These are phyloP conservation scores for Paratinospora sagittata DNA, from an alignment of 164 flowering plant genomes.

Conservation along the genomic window DNA sequence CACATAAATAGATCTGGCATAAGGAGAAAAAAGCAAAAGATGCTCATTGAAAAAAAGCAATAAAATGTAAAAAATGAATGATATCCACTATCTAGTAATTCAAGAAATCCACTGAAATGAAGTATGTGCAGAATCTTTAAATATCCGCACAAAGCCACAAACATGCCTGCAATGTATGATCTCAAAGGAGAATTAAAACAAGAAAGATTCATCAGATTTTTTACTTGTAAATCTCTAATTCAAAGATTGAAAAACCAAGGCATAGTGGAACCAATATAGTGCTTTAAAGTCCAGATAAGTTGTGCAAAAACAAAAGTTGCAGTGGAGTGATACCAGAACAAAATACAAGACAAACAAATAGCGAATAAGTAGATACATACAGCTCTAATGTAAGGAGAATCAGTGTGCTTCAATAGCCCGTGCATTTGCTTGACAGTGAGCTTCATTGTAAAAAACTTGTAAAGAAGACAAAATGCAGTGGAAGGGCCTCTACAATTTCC, in stretches of 20 bases:
- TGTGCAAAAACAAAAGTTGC: neutral
- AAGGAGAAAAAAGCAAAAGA: neutral
- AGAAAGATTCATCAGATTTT: neutral
- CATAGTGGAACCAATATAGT: neutral
- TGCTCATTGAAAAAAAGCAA: neutral
- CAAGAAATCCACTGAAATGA: neutral
- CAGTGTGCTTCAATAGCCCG: constrained; percentile 72
- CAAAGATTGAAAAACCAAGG: neutral
- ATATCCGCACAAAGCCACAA: neutral
- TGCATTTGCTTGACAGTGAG: constrained; percentile 98
- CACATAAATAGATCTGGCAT: neutral
- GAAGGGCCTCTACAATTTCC: constrained; percentile 98
- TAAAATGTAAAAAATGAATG: neutral
- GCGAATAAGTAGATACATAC: constrained; percentile 39
- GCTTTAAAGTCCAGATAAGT: no score
- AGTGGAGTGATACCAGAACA: neutral
- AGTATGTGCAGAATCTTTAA: neutral
- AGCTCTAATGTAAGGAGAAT: constrained; percentile 97
- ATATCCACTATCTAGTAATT: neutral
- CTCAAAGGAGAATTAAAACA: neutral
- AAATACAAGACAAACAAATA: neutral
- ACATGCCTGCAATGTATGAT: neutral
- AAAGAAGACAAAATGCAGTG: constrained; percentile 89
- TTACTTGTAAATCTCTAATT: neutral
- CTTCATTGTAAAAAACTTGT: constrained; percentile 94